These are phyloP conservation scores for Hemileia vastatrix DNA, from an alignment of 1,284 basidiomycete species.

Conservation along the genomic window DNA sequence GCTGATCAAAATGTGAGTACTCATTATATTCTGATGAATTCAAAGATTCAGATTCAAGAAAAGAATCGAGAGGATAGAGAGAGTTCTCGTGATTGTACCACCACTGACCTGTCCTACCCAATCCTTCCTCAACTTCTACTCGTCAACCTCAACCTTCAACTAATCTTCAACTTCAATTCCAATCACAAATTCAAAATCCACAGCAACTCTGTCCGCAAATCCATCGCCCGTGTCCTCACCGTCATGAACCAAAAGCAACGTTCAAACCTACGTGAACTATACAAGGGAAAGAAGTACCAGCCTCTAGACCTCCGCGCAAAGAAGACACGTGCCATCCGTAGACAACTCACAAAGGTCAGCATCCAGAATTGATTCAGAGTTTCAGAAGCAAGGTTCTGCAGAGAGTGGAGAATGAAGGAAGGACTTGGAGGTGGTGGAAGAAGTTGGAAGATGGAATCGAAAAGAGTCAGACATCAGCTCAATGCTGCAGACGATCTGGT, in stretches of 20 bases:
- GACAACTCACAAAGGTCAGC: constrained; percentile 41
- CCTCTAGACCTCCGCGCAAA: constrained; percentile 44
- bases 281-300: constrained; percentile 44
- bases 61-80: no score
- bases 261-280: constrained; percentile 42
- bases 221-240: constrained; percentile 43
- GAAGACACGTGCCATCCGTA: constrained; percentile 44
- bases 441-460: not conserved
- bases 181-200: not conserved
- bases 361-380: not conserved
- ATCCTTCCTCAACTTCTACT: no score
- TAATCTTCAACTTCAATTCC: no score
- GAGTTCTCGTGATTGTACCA: no score
- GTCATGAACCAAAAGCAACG: constrained; percentile 45
- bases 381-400: not conserved
- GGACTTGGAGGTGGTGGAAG: not conserved
- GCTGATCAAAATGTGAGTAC: constrained; percentile 35
- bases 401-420: constrained; percentile 1
- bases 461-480: not conserved
- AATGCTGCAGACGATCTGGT: no score
- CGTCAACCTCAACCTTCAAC: no score
- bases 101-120: no score
- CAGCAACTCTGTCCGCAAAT: constrained; percentile 43
- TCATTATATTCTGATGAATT: not conserved
- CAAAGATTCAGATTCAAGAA: no score